Evolutionary conservation across 495 filamentous ascomycete genomes (phyloP).

Genomic region (Symbiotaphrina buchneri): DNA sequence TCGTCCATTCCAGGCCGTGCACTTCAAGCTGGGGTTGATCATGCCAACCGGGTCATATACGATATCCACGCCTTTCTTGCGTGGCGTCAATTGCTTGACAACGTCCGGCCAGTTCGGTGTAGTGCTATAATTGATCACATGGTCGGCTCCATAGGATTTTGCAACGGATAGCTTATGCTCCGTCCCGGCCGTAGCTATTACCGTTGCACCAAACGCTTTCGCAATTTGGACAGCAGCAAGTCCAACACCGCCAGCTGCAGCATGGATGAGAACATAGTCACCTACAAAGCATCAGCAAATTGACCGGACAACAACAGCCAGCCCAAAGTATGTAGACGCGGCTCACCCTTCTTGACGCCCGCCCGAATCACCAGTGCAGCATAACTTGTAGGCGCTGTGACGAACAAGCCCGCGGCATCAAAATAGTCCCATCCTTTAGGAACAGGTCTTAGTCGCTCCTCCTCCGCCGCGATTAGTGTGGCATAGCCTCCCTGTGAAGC

Average conservation of each 20-base stretch:
- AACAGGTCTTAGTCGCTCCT: conserved; percentile 44
- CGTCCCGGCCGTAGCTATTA: conserved; percentile 73
- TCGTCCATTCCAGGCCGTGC: conserved; percentile 75
- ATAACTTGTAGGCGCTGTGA: conserved; percentile 81
- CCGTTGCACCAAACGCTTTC: conserved; percentile 72
- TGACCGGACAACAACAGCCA: too few species aligned
- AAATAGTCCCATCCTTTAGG: conserved; percentile 63
- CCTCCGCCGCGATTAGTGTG: conserved; percentile 41
- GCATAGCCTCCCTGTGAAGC: conserved; percentile 74
- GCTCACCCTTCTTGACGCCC: conserved; percentile 34
- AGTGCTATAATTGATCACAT: conserved; percentile 44
- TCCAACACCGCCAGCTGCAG: conserved; percentile 81
- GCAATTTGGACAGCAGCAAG: conserved; percentile 84
- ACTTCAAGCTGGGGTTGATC: conserved; percentile 66
- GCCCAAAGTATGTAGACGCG: too few species aligned
- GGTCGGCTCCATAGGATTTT: conserved; percentile 60
- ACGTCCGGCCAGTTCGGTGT: conserved; percentile 45
- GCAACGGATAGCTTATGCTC: conserved; percentile 59
- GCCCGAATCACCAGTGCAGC: conserved; percentile 63
- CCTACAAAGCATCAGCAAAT: conserved; percentile 11
- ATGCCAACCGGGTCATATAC: conserved; percentile 81
- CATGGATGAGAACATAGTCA: conserved; percentile 80
- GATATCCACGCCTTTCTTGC: conserved; percentile 59
- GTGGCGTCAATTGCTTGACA: conserved; percentile 54
- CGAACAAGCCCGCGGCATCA: conserved; percentile 73